Base-by-base conservation (phyloP, 495 filamentous ascomycete species). In the Podospora conica region DNA sequence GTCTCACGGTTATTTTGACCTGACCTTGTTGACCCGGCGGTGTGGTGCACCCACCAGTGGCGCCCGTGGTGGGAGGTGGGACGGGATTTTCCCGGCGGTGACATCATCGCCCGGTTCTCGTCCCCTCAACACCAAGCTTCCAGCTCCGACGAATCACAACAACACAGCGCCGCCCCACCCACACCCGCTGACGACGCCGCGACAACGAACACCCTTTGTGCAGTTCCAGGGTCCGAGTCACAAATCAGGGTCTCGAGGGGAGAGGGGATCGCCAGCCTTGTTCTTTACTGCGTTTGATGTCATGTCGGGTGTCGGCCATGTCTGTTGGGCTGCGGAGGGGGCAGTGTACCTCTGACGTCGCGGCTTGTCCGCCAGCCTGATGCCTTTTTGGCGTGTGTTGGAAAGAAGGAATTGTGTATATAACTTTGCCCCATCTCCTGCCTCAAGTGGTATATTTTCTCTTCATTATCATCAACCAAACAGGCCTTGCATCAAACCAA, bases 211-310 rank as follows among this genome's bases (percentile, higher is more conserved):
- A 48, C 63, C 63, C 63, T 64, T 64, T 23, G 27, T 64, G 63
- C 63, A 57, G 58, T 25, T 31, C 58, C 55, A 64, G 55, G 63
- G 63, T 58, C 55, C n/a, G 40, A 18, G 8, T 6, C 15, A 18
- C 25, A 12, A 58, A 64, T 48, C 63, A 64, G 55, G 63, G 57
- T 64, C 56, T n/a, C 9, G 28, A n/a, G 24, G 33, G 15, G 33
- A 5, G 5, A 12, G 33, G 15, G 5, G 3, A 3, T 31, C 11
- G 10, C 31, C 31, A 33, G 31, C 11, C 56, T 57, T 27, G 23
- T 25, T 23, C 55, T 40, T 61, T 9, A 24, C 53, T 29, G n/a
- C 22, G 22, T 31, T 62, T 64, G 61, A 64, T 64, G 61, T 64
- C 61, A 64, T 64, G 55, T 40, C 6, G 33, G 31, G 33, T 6